Evolutionary conservation across 106 monocot genomes (phyloP).

Genomic region (Triglochin maritima): DNA sequence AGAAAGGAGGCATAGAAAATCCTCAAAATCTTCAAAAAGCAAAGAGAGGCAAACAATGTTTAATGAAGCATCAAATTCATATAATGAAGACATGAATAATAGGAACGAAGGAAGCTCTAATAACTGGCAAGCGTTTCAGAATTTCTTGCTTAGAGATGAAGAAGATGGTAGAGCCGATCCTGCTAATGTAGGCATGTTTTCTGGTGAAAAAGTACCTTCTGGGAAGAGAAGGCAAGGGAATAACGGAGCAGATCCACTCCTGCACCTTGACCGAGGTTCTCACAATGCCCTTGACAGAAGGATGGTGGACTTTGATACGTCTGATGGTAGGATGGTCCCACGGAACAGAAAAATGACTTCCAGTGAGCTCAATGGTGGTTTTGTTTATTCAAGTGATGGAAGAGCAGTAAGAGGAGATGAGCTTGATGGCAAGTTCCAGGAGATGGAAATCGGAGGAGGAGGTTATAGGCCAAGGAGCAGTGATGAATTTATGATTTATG

Average conservation of each 20-base stretch:
- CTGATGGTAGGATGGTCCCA: constrained; percentile 21
- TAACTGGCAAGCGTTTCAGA: constrained; percentile 31
- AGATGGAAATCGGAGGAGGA: constrained; percentile 43
- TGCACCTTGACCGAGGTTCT: constrained; percentile 38
- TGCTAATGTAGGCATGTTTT: constrained; percentile 43
- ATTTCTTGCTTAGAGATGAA: constrained; percentile 25
- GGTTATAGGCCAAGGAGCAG: constrained; percentile 23
- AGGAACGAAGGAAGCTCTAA: constrained; percentile 50
- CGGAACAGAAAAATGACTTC: constrained; percentile 19
- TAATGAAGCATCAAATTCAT: constrained; percentile 18
- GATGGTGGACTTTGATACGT: constrained; percentile 45
- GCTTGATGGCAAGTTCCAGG: constrained; percentile 27
- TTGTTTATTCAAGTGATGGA: constrained; percentile 32
- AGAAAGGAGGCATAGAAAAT: constrained; percentile 36
- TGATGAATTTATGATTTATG: constrained; percentile 66
- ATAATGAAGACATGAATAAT: constrained; percentile 25
- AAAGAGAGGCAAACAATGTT: constrained; percentile 25
- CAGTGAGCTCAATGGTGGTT: constrained; percentile 20
- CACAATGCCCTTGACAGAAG: constrained; percentile 15
- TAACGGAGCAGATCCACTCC: constrained; percentile 36
- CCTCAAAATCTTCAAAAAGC: constrained; percentile 39
- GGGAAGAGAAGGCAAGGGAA: constrained; percentile 31
- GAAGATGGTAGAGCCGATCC: constrained; percentile 28
- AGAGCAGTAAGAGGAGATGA: constrained; percentile 16
- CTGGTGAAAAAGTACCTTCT: constrained; percentile 51